Conservation (phyloP, 495 filamentous ascomycete species). For the Penicillium cinerascens region DNA sequence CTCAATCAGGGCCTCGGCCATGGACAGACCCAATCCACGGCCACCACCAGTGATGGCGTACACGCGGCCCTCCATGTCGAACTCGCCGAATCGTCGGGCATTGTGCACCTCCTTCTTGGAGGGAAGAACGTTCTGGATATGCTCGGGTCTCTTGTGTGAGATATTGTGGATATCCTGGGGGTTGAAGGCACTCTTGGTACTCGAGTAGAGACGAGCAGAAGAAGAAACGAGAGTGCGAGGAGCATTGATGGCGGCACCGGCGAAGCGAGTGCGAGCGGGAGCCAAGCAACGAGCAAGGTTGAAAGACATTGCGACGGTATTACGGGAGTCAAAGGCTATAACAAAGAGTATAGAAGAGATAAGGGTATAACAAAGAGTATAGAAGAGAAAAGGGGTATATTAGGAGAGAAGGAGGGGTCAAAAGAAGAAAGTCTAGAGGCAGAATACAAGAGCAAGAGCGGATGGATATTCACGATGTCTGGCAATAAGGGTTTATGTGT, state of each 20-base stretch:
- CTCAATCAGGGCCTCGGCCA: constrained; percentile 68
- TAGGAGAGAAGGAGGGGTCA: neutral
- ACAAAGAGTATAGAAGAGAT: neutral
- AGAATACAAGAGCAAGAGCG: no score
- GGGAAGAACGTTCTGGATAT: constrained; percentile 36
- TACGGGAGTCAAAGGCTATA: neutral
- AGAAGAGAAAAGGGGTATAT: neutral
- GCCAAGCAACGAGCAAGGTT: constrained; percentile 5
- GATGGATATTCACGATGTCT: neutral
- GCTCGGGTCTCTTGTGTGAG: constrained; percentile 22
- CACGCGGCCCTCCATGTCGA: constrained; percentile 55
- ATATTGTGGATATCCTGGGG: constrained; percentile 17
- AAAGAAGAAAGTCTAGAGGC: neutral
- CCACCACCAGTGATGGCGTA: constrained; percentile 62
- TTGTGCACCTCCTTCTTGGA: constrained; percentile 18
- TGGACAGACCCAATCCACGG: constrained; percentile 59
- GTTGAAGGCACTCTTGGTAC: constrained; percentile 13
- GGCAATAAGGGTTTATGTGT: constrained; percentile 12
- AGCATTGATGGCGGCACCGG: constrained; percentile 4
- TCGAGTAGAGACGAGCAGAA: constrained; percentile 14
- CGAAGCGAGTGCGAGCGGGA: constrained; percentile 14
- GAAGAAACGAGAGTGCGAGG: constrained; percentile 8
- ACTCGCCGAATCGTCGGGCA: constrained; percentile 41
- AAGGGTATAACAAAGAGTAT: neutral
- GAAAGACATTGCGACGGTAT: constrained; percentile 15